These are phyloP conservation scores for Populus hybrid DNA, from an alignment of 441 rosid genomes.

Conservation along the genomic window DNA sequence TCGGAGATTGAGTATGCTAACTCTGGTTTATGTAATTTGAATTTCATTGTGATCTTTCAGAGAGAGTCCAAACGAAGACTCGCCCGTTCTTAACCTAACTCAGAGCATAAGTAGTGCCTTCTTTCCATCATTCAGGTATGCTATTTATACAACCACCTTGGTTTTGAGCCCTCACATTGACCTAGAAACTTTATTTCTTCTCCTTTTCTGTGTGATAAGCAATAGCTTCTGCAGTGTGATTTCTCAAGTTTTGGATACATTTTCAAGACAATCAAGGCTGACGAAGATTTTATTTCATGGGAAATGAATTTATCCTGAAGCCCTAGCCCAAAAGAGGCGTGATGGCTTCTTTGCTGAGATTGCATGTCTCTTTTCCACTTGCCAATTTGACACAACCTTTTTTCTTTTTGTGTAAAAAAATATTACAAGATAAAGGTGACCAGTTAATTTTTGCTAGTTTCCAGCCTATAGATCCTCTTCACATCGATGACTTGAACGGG, in stretches of 20 bases:
- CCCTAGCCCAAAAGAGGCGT: neutral
- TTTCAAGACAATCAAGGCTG: neutral
- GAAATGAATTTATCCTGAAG: neutral
- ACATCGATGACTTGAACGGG: neutral
- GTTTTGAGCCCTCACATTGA: neutral
- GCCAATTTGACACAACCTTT: neutral
- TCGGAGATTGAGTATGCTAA: conserved; percentile 9
- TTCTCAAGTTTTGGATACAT: neutral
- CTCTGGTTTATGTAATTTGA: conserved; percentile 11
- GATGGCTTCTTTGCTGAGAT: neutral
- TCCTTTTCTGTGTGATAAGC: neutral
- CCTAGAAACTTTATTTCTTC: neutral
- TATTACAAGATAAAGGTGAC: neutral
- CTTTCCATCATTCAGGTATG: conserved; percentile 82
- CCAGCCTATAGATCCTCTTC: too few species aligned
- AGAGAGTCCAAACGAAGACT: conserved; percentile 44
- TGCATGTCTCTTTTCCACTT: neutral
- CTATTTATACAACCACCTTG: neutral
- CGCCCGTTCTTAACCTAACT: conserved; percentile 44
- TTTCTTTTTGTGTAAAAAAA: neutral
- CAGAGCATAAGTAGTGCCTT: conserved; percentile 72
- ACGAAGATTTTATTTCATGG: neutral
- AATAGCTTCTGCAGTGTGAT: neutral
- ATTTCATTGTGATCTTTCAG: conserved; percentile 33
- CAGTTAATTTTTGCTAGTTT: neutral